Base-by-base conservation (phyloP, 1,284 basidiomycete genomes). In the Agroathelia rolfsii region DNA sequence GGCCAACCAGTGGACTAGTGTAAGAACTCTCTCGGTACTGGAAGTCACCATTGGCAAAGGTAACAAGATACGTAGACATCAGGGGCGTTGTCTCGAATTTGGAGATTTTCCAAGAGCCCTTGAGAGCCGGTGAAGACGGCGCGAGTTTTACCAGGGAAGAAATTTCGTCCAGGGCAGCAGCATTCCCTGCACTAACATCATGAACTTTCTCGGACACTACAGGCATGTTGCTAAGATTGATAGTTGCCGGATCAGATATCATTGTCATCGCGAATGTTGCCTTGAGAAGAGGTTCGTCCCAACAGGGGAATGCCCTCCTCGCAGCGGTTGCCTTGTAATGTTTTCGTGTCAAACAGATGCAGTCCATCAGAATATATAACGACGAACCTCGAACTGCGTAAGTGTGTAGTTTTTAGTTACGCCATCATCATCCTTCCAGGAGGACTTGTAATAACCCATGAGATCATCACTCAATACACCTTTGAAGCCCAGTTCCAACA, bases 221-320 rank as follows among this genome's bases (percentile, higher is more conserved):
- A 27, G 82, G 69, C 88, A 94, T 95, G 63, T 97, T 97, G 61
- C 80, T 81, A 40, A 93, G 57, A 51, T 72, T 82, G 47, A 79
- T 74, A 0, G 81, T 84, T 47, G 75, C 67, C n/a, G 62, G 64
- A 40, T 80, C 78, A 20, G 89, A 89, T 44, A 98, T 74, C 66
- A 96, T 69, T 10, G 81, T 82, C 46, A 96, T 64, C 37, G 66
- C 52, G 56, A 85, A 95, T 3, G 80, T 90, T 5, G 92, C 84
- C 58, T 97, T 97, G 49, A 95, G 68, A 14, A 77, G 68, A 15
- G 94, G 94, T 55, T 97, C 92, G 53, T 96, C 94, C 86, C 87
- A 97, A 56, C 74, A 82, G 17, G 87, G 87, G 56, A 89, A 86
- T 7, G 81, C 79, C 32, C 75, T 67, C 38, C 92, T 68, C 4